A percentile compares a stretch with the other conserved stretches of the same genome.
phyloP scores from a whole-genome alignment of 2,329 filamentous ascomycete genomes.

The Phaeomoniella chlamydospora region DNA sequence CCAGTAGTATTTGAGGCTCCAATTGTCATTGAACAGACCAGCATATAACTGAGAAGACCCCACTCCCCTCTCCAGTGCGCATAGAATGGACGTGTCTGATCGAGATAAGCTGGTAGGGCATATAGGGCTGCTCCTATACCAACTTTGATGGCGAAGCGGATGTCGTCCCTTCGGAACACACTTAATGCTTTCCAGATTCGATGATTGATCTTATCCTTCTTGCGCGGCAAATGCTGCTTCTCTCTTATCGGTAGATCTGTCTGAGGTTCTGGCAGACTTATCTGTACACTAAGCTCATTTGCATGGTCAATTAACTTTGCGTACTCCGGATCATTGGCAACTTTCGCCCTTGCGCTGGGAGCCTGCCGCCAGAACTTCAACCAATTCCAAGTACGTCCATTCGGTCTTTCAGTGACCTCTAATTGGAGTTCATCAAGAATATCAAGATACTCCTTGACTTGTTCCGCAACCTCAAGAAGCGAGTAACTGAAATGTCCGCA shows the following conservation, averaged over 20 bases:
- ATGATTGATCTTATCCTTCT: conserved; percentile 23
- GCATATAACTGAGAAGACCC: conserved; percentile 93
- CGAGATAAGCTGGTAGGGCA: conserved; percentile 76
- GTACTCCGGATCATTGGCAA: conserved; percentile 13
- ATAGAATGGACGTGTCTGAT: conserved; percentile 64
- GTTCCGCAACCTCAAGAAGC: conserved; percentile 71
- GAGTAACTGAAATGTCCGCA: conserved; percentile 95
- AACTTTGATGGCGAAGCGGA: conserved; percentile 79
- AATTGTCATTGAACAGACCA: conserved; percentile 95
- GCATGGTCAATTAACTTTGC: conserved; percentile 3
- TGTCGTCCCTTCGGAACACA: conserved; percentile 48
- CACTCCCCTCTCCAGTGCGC: conserved; percentile 87
- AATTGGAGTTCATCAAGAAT: conserved; percentile 72
- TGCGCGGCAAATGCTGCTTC: background rate
- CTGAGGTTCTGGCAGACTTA: background rate
- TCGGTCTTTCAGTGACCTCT: conserved; percentile 46
- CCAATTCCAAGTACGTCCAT: conserved; percentile 67
- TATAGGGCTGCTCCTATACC: conserved; percentile 80
- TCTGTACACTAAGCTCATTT: conserved; percentile 1
- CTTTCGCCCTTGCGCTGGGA: background rate
- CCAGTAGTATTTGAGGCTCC: conserved; percentile 92
- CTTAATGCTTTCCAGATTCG: conserved; percentile 40
- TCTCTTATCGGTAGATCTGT: background rate
- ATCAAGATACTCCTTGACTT: conserved; percentile 69
- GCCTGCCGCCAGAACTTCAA: conserved; percentile 55